These are phyloP conservation scores for Leptographium flavum DNA, from an alignment of 2,329 filamentous ascomycete genomes.

Conservation along the genomic window DNA sequence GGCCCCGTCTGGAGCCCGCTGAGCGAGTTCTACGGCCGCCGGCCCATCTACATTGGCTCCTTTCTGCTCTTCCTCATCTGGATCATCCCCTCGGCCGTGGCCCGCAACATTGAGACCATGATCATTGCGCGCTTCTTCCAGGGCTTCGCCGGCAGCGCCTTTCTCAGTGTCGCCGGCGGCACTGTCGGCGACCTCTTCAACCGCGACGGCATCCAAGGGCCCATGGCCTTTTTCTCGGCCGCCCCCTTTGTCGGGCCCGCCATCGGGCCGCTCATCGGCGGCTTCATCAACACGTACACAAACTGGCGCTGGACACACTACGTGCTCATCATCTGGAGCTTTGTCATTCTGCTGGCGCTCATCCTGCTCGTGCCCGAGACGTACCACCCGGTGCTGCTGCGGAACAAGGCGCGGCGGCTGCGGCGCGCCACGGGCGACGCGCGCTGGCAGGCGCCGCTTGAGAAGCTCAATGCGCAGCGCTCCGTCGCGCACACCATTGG, in stretches of 20 bases:
- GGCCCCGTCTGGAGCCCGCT: constrained; percentile 51
- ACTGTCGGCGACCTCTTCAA: constrained; percentile 73
- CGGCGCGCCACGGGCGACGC: constrained; percentile 66
- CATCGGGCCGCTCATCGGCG: constrained; percentile 50
- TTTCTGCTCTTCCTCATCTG: constrained; percentile 66
- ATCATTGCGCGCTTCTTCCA: constrained; percentile 65
- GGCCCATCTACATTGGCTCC: constrained; percentile 65
- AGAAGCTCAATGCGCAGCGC: constrained; percentile 40
- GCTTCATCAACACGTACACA: constrained; percentile 67
- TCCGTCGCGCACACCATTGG: constrained; percentile 50
- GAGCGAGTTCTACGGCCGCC: constrained; percentile 68
- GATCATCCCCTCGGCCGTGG: constrained; percentile 68
- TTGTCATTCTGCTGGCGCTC: constrained; percentile 48
- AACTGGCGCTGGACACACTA: constrained; percentile 79
- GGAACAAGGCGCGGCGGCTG: constrained; percentile 54
- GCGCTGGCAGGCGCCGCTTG: constrained; percentile 62
- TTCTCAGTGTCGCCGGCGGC: constrained; percentile 63
- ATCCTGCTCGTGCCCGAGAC: constrained; percentile 72
- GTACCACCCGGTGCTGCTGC: constrained; percentile 62
- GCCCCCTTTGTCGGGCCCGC: constrained; percentile 49
- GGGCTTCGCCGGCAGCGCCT: constrained; percentile 55
- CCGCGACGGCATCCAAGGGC: constrained; percentile 53
- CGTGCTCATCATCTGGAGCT: constrained; percentile 68
- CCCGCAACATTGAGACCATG: constrained; percentile 69
- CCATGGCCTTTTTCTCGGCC: constrained; percentile 71